These are phyloP conservation scores for Microthlaspi erraticum DNA, from an alignment of 345 rosid species.

Conservation along the genomic window DNA sequence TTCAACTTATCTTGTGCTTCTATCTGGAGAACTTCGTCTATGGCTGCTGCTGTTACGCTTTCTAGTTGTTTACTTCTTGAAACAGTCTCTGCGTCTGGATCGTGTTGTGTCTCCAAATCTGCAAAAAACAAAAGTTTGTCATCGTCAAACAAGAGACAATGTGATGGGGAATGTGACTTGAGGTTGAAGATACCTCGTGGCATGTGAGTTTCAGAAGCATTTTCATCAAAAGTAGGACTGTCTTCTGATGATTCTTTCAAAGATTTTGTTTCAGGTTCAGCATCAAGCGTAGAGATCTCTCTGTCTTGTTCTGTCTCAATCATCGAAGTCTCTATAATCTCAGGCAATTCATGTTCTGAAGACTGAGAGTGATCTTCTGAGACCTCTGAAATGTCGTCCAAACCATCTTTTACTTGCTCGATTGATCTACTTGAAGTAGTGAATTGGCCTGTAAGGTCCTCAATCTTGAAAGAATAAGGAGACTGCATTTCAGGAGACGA, in stretches of 20 bases:
- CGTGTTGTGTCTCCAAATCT: slow-evolving; percentile 2
- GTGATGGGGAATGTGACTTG: slow-evolving; percentile 5
- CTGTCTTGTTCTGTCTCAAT: slow-evolving; percentile 27
- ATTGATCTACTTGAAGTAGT: slow-evolving; percentile 31
- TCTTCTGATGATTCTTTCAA: slow-evolving; percentile 41
- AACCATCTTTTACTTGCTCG: slow-evolving; percentile 39
- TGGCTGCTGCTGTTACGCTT: slow-evolving; percentile 21
- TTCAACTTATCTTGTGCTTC: slow-evolving; percentile 54
- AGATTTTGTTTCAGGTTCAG: slow-evolving; percentile 17
- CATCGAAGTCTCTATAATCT: slow-evolving; percentile 32
- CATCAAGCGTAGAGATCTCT: slow-evolving; percentile 26
- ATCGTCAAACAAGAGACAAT: slow-evolving; percentile 1
- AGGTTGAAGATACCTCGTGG: slow-evolving; percentile 46
- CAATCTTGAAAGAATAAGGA: slow-evolving; percentile 40
- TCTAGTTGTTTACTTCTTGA: slow-evolving; percentile 32
- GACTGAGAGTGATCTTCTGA: slow-evolving; percentile 33
- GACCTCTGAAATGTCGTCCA: slow-evolving; percentile 36
- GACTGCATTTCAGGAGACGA: slow-evolving; percentile 69
- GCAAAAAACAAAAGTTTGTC: neutral
- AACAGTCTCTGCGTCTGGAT: slow-evolving; percentile 1
- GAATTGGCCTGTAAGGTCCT: slow-evolving; percentile 30
- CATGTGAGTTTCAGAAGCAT: slow-evolving; percentile 3
- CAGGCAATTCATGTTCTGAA: slow-evolving; percentile 31
- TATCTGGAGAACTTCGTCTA: slow-evolving; percentile 43
- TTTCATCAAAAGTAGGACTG: slow-evolving; percentile 32